These are phyloP conservation scores for Adansonia grandidieri DNA, from an alignment of 441 rosid genomes.

Conservation along the genomic window DNA sequence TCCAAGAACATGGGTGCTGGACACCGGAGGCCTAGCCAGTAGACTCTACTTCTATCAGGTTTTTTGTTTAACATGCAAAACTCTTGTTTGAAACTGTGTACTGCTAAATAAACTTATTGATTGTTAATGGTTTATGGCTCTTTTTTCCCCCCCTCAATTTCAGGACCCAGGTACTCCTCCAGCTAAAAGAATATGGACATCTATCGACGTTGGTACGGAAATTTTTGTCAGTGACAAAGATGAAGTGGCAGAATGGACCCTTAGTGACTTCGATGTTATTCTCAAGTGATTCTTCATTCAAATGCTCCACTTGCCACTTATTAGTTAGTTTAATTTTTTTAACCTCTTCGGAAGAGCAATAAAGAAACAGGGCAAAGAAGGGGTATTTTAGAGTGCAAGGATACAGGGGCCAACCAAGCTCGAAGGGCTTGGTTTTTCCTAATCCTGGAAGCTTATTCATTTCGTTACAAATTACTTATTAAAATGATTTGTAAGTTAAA, in stretches of 20 bases:
- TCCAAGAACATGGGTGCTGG: slow-evolving; percentile 68
- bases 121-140: not conserved
- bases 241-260: slow-evolving; percentile 59
- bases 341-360: not conserved
- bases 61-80: not conserved
- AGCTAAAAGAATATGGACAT: slow-evolving; percentile 67
- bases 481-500: not conserved
- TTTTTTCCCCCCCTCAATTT: not conserved
- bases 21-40: slow-evolving; percentile 59
- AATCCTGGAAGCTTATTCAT: not conserved
- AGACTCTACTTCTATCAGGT: slow-evolving; percentile 77
- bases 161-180: slow-evolving; percentile 62
- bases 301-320: not conserved
- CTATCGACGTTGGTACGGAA: slow-evolving; percentile 63
- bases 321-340: not conserved
- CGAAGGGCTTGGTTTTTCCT: not conserved
- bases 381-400: not conserved
- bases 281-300: slow-evolving; percentile 34
- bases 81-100: not conserved
- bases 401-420: not conserved
- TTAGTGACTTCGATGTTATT: slow-evolving; percentile 59
- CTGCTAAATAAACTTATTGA: not conserved
- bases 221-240: slow-evolving; percentile 45
- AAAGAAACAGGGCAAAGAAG: not conserved
- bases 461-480: not conserved